A percentile compares a stretch with the other conserved stretches of the same genome.
Evolutionary conservation across 441 rosid species (phyloP).

Genomic region (Eutrema salsugineum): DNA sequence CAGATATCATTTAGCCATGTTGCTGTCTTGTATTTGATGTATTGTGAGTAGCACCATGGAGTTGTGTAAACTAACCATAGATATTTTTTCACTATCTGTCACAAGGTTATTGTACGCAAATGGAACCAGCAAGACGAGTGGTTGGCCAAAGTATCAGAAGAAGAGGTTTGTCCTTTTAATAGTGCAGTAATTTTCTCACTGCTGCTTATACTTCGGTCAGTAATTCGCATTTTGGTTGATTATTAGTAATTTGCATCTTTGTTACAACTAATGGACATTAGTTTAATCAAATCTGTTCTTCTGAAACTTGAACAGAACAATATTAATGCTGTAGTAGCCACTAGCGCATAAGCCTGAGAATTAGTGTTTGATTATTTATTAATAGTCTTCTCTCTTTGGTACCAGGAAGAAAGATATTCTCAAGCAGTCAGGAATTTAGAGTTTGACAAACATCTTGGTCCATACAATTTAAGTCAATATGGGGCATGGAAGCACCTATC

Average conservation of each 20-base stretch:
- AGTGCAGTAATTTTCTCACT: background rate
- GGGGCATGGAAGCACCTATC: conserved; percentile 77
- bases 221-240: background rate
- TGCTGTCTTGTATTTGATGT: background rate
- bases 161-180: conserved; percentile 60
- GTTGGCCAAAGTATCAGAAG: conserved; percentile 56
- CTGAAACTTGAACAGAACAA: background rate
- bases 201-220: background rate
- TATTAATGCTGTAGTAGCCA: background rate
- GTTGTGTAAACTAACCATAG: background rate
- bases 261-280: background rate
- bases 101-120: conserved; percentile 70
- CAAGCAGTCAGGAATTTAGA: conserved; percentile 67
- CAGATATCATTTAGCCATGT: too few species aligned
- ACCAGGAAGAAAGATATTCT: conserved; percentile 71
- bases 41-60: background rate
- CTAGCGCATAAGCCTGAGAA: background rate
- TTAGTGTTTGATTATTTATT: background rate
- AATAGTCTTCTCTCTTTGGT: background rate
- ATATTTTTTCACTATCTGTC: conserved; percentile 10
- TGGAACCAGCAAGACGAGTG: conserved; percentile 77
- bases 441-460: conserved; percentile 80
- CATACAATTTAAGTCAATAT: conserved; percentile 61
- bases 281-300: background rate
- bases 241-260: background rate